Conservation (phyloP, 2,329 filamentous ascomycete genomes). For the Elsinoe ampelina region DNA sequence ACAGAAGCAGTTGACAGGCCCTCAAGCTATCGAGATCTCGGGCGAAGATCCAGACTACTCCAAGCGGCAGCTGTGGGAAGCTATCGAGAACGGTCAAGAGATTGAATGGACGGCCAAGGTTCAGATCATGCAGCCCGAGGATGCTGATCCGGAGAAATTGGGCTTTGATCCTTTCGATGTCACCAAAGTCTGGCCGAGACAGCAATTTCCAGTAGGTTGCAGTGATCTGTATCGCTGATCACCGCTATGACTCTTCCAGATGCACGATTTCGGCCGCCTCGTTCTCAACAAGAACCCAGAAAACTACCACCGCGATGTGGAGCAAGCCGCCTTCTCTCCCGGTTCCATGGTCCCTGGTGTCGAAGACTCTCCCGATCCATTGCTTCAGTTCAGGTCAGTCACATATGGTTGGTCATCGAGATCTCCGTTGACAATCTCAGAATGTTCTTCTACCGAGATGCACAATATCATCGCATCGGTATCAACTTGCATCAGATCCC, state of each 20-base stretch:
- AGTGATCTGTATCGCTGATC: not conserved
- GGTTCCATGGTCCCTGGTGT: slow-evolving; percentile 44
- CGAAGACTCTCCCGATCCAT: slow-evolving; percentile 39
- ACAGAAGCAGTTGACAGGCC: slow-evolving; percentile 39
- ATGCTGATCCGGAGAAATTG: slow-evolving; percentile 40
- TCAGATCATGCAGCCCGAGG: slow-evolving; percentile 38
- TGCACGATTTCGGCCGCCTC: slow-evolving; percentile 42
- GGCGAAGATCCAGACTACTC: slow-evolving; percentile 45
- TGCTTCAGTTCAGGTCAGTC: slow-evolving; percentile 43
- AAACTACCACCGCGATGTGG: slow-evolving; percentile 43
- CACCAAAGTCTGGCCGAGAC: slow-evolving; percentile 45
- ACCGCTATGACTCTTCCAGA: slow-evolving; percentile 13
- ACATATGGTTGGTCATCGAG: slow-evolving; percentile 28
- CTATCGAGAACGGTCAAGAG: slow-evolving; percentile 35
- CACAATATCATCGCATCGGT: slow-evolving; percentile 45
- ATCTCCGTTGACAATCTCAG: not conserved
- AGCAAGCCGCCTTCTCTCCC: slow-evolving; percentile 45
- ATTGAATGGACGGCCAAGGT: slow-evolving; percentile 38
- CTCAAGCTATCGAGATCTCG: slow-evolving; percentile 36
- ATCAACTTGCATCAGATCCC: slow-evolving; percentile 45
- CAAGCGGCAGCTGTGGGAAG: slow-evolving; percentile 39
- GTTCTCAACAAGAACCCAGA: slow-evolving; percentile 47
- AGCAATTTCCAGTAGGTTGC: slow-evolving; percentile 32
- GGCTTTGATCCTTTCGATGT: slow-evolving; percentile 46
- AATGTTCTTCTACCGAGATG: slow-evolving; percentile 29